Conservation (phyloP, 768 basidiomycete species). For the Xerocomellus amylosporus region DNA sequence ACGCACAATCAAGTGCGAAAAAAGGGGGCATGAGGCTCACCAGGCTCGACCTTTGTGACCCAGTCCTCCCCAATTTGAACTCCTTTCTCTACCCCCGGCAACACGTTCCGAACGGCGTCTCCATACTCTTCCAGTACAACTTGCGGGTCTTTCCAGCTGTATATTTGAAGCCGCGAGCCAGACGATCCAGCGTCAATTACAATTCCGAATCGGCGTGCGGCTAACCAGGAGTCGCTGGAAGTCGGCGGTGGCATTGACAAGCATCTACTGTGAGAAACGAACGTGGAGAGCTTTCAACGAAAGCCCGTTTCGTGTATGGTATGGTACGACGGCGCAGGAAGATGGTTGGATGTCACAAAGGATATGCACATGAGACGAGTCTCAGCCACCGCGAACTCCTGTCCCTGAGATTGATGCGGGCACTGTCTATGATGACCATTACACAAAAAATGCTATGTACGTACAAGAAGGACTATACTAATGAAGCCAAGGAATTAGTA, state of each 20-base stretch:
- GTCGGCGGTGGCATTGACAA: constrained; percentile 72
- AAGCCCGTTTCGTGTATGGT: constrained; percentile 16
- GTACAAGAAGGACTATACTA: neutral
- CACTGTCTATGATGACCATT: neutral
- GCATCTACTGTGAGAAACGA: constrained; percentile 28
- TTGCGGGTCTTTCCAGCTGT: constrained; percentile 90
- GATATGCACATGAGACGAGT: neutral
- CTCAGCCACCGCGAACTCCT: constrained; percentile 1
- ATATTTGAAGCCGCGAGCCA: constrained; percentile 93
- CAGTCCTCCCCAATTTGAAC: constrained; percentile 77
- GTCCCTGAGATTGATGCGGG: neutral
- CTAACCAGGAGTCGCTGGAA: constrained; percentile 69
- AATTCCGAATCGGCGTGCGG: constrained; percentile 81
- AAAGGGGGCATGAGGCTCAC: constrained; percentile 45
- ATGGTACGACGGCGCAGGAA: constrained; percentile 1
- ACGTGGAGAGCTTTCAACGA: constrained; percentile 18
- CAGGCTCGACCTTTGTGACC: constrained; percentile 91
- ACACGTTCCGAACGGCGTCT: constrained; percentile 45
- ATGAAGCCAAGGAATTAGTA: neutral
- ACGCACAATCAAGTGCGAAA: neutral
- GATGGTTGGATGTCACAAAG: neutral
- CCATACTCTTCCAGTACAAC: constrained; percentile 52
- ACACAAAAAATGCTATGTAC: constrained; percentile 1
- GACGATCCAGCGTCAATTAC: constrained; percentile 99
- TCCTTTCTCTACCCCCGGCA: constrained; percentile 92